phyloP scores from a whole-genome alignment of 2,329 filamentous ascomycete species.

The Macrophomina tecta region DNA sequence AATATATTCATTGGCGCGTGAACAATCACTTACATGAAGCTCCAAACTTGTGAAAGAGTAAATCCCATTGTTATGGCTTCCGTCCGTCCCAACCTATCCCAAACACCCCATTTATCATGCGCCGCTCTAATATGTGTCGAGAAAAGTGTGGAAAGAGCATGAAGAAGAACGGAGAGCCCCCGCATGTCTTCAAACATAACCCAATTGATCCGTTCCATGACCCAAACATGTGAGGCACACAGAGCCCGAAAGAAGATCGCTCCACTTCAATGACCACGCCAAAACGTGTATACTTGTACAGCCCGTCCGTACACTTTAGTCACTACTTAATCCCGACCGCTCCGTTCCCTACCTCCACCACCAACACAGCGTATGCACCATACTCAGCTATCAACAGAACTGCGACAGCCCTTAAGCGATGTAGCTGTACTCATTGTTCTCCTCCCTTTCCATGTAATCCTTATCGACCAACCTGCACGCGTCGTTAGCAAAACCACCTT shows the following conservation, averaged over 20 bases:
- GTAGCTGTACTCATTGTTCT: constrained; percentile 42
- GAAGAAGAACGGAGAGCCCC: background rate
- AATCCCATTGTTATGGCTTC: background rate
- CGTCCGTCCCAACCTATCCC: background rate
- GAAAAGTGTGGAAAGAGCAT: no score
- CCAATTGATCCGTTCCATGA: background rate
- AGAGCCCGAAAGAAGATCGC: background rate
- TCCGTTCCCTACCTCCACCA: background rate
- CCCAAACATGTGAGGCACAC: background rate
- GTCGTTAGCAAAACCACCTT: background rate
- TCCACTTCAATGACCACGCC: background rate
- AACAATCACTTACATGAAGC: background rate
- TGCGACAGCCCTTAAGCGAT: constrained; percentile 37
- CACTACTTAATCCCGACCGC: background rate
- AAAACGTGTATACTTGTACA: background rate
- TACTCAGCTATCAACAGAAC: background rate
- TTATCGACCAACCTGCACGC: constrained; percentile 43
- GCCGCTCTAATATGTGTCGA: background rate
- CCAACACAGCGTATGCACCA: background rate
- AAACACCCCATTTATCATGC: background rate
- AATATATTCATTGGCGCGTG: no score
- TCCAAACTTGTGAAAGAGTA: background rate
- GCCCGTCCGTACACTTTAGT: background rate
- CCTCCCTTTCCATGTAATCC: constrained; percentile 30
- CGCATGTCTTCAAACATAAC: background rate